A percentile compares a stretch with the other conserved stretches of the same genome.
phyloP scores from a whole-genome alignment of 352 stramenopile genomes.

The Thalassiosira pacifica region DNA sequence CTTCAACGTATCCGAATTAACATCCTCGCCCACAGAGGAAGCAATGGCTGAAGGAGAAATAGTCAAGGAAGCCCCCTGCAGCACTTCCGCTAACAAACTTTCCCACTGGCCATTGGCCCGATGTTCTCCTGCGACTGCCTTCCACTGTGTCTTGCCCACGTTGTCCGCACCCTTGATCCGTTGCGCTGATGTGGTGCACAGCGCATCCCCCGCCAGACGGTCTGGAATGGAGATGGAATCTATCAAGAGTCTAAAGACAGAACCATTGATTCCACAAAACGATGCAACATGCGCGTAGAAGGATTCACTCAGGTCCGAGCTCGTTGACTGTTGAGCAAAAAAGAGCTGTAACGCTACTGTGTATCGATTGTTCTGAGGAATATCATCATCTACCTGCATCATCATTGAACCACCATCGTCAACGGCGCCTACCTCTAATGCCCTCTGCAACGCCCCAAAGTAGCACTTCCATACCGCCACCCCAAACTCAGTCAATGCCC shows the following conservation, averaged over 20 bases:
- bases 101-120: constrained; percentile 84
- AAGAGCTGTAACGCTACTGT: constrained; percentile 39
- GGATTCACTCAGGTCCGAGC: constrained; percentile 15
- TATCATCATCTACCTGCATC: constrained; percentile 6
- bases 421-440: constrained; percentile 14
- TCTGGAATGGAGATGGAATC: constrained; percentile 20
- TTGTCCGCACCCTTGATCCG: constrained; percentile 49
- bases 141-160: constrained; percentile 13
- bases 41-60: neutral
- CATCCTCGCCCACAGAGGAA: neutral
- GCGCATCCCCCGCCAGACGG: neutral
- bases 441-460: constrained; percentile 38
- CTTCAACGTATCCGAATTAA: neutral
- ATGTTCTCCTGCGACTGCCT: constrained; percentile 53
- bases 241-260: constrained; percentile 29
- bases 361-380: too few relatives aligned
- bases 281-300: constrained; percentile 42
- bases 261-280: constrained; percentile 34
- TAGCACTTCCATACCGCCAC: constrained; percentile 61
- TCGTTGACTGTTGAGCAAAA: constrained; percentile 25
- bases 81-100: constrained; percentile 67
- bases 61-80: constrained; percentile 59
- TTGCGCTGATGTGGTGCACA: constrained; percentile 49
- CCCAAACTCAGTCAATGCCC: constrained; percentile 67
- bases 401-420: neutral